phyloP scores from a whole-genome alignment of 2,329 filamentous ascomycete genomes.

The Fusarium dimerum region DNA sequence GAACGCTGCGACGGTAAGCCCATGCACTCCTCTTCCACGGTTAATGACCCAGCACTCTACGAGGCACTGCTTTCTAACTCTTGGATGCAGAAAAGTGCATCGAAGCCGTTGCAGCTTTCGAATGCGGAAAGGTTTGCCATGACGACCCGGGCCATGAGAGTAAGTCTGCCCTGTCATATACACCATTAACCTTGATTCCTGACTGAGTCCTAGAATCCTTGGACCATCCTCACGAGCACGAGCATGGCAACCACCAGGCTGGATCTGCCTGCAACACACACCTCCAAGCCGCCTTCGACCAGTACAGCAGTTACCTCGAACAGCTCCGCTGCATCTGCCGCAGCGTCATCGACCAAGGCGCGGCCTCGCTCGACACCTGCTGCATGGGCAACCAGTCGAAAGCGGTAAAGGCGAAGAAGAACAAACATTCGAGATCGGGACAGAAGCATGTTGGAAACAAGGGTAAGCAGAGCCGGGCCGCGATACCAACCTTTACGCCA shows the following conservation, averaged over 20 bases:
- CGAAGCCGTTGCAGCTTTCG: constrained; percentile 7
- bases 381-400: constrained; percentile 14
- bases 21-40: neutral
- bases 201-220: neutral
- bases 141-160: constrained; percentile 10
- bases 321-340: constrained; percentile 41
- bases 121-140: constrained; percentile 13
- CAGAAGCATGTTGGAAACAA: too few species aligned
- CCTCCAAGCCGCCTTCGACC: constrained; percentile 34
- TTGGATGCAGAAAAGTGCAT: constrained; percentile 15
- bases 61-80: neutral
- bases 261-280: constrained; percentile 34
- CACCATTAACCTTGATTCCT: neutral
- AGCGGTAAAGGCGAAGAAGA: neutral
- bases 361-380: constrained; percentile 29
- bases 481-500: too few species aligned
- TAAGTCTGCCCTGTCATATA: neutral
- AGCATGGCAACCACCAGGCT: neutral
- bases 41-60: too few species aligned
- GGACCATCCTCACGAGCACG: constrained; percentile 5
- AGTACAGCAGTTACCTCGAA: constrained; percentile 38
- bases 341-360: constrained; percentile 28
- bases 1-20: neutral
- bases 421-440: too few species aligned
- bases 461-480: too few species aligned